Evolutionary conservation across 352 stramenopile species (phyloP), one percentile per base, ranked within the genome.

Genomic region (Phytophthora foliorum): DNA sequence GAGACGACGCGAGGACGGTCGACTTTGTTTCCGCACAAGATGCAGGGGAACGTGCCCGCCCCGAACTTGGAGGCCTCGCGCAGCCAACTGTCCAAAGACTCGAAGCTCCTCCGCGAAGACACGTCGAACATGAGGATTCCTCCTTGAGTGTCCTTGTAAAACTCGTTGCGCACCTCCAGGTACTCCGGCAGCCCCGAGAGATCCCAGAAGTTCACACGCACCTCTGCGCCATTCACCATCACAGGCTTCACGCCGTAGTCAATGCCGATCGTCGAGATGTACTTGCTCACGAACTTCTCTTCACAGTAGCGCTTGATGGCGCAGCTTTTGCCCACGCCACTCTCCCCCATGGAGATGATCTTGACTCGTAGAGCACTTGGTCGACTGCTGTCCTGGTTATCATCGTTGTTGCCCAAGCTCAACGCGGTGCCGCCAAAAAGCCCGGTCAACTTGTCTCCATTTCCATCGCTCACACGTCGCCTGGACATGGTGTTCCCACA

Each of bases 291-390:
- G 71, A 99, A 98, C 72, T 96, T 94, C 52, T 94, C 87, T 72
- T 99, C 96, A 74, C 96, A 99, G 75, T 98, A 98, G 6, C 95
- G 89, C 67, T 99, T 99, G 64, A 99, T 98, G 22, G 98, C 74
- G 71, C 96, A 99, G 68, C 82, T 97, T 74, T 99, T 99, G 36
- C 96, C 96, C 2, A 95, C 83, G 24, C 84, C 88, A 22, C 84
- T 87, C 41, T 94, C 80, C 19, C 96, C 96, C 80, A 98, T 97
- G 21, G 89, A 98, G 51, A 98, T 95, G 63, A 98, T 93, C 79
- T 98, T 98, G 48, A 99, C 93, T 56, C 95, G 84, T 38, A 92
- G 58, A 22, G 88, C 82, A 62, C 63, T 80, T 32, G 75, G 54
- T 29, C 34, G 54, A 54, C 36, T 84, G 67, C 16, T 85, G 67